phyloP scores from a whole-genome alignment of 306 rosid species.

The Lagenaria siceraria region DNA sequence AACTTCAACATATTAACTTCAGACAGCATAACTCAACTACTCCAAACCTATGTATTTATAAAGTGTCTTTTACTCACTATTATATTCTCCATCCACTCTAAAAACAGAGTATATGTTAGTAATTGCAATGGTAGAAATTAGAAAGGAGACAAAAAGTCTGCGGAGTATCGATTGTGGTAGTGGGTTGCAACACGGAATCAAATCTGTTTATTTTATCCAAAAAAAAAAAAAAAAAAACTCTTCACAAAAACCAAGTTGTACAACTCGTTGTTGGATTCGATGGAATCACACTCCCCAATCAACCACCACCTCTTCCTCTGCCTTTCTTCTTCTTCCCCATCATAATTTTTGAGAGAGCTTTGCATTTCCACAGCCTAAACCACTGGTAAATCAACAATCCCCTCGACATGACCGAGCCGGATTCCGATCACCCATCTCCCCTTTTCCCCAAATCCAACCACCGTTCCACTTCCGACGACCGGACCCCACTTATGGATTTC shows the following conservation, averaged over 20 bases:
- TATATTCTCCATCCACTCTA: neutral
- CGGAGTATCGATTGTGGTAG: constrained; percentile 7
- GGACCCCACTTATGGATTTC: constrained; percentile 49
- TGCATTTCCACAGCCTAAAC: too few species aligned
- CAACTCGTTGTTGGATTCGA: constrained; percentile 13
- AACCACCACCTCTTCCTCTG: constrained; percentile 6
- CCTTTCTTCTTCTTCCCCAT: constrained; percentile 13
- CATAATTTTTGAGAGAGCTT: too few species aligned
- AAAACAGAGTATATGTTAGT: neutral
- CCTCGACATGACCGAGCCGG: constrained; percentile 44
- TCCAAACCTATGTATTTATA: too few species aligned
- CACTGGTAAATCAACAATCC: neutral
- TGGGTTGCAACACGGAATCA: constrained; percentile 12
- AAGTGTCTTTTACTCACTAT: neutral
- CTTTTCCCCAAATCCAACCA: constrained; percentile 20
- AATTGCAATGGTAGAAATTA: neutral
- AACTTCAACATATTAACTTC: too few species aligned
- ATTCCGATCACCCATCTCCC: constrained; percentile 24
- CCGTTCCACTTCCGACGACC: neutral
- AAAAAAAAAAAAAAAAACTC: neutral
- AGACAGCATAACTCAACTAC: too few species aligned
- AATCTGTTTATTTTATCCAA: constrained; percentile 9
- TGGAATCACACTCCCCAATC: constrained; percentile 15
- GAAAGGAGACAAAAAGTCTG: constrained; percentile 1
- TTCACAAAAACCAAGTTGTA: neutral